These are phyloP conservation scores for Tanacetum coccineum DNA, from an alignment of 129 eudicot genomes.

Conservation along the genomic window DNA sequence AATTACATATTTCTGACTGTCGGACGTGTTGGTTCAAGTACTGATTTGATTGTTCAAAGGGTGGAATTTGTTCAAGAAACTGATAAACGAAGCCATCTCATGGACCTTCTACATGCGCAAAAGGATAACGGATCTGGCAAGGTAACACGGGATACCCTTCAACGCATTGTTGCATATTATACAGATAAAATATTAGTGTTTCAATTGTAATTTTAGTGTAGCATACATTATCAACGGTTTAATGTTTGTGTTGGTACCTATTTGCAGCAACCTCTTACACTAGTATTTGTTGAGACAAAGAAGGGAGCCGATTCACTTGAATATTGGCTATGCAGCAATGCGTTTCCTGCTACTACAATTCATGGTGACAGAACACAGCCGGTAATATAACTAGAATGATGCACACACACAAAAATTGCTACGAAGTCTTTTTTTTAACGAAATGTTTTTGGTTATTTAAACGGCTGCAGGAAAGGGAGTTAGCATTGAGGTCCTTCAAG, in stretches of 20 bases:
- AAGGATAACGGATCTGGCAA: constrained; percentile 52
- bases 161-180: background rate
- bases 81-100: constrained; percentile 68
- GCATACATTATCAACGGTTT: constrained; percentile 17
- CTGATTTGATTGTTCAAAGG: constrained; percentile 68
- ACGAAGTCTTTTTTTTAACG: background rate
- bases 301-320: constrained; percentile 71
- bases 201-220: background rate
- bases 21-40: constrained; percentile 72
- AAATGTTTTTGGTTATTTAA: background rate
- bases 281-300: constrained; percentile 70
- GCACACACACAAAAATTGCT: background rate
- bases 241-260: constrained; percentile 22
- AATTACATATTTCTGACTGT: constrained; percentile 61
- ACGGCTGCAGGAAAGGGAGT: constrained; percentile 63
- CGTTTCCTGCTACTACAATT: constrained; percentile 65
- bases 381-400: constrained; percentile 23
- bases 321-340: constrained; percentile 54
- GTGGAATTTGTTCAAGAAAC: constrained; percentile 66
- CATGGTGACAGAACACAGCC: constrained; percentile 72
- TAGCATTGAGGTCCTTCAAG: constrained; percentile 73
- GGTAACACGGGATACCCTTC: constrained; percentile 32
- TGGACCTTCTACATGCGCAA: constrained; percentile 78
- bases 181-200: background rate
- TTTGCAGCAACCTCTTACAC: constrained; percentile 65